Evolutionary conservation across 163 green algal genomes (phyloP).

Genomic region (Picocystis sp.): DNA sequence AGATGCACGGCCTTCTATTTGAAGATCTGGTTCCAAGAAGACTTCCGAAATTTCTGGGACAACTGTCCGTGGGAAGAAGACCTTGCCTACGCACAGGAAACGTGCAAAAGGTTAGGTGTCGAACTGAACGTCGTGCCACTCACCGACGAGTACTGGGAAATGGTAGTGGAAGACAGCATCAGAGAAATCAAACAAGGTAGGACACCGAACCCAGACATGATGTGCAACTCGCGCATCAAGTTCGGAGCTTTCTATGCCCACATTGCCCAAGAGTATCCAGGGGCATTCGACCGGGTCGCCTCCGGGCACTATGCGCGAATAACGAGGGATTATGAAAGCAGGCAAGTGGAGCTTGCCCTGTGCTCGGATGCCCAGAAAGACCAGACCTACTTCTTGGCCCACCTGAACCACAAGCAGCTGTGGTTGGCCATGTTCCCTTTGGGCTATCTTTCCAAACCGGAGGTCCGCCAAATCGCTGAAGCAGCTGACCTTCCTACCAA

Average conservation of each 20-base stretch:
- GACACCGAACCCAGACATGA: conserved; percentile 95
- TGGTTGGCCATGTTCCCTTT: conserved; percentile 73
- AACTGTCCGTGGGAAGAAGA: conserved; percentile 95
- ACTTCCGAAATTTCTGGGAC: conserved; percentile 82
- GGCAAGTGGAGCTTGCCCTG: conserved; percentile 30
- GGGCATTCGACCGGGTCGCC: conserved; percentile 66
- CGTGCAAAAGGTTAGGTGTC: conserved; percentile 49
- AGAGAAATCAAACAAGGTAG: conserved; percentile 55
- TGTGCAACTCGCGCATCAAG: conserved; percentile 96
- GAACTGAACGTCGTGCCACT: conserved; percentile 60
- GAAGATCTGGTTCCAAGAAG: conserved; percentile 69
- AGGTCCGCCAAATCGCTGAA: conserved; percentile 66
- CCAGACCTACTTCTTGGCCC: conserved; percentile 96
- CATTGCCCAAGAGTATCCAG: conserved; percentile 24
- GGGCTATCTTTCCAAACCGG: conserved; percentile 60
- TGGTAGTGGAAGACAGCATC: conserved; percentile 72
- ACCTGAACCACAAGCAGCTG: conserved; percentile 66
- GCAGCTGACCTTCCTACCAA: conserved; percentile 60
- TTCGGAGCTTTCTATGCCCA: conserved; percentile 85
- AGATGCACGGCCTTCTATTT: conserved; percentile 82
- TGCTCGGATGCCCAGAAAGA: conserved; percentile 83
- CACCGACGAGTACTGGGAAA: conserved; percentile 72
- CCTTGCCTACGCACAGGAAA: conserved; percentile 55
- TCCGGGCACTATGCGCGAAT: conserved; percentile 89
- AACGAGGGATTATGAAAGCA: conserved; percentile 1